Percentiles rank a stretch among this genome's conserved stretches.
Evolutionary conservation across 2,329 filamentous ascomycete genomes (phyloP).

Genomic region (Xylariomycetidae sp.): DNA sequence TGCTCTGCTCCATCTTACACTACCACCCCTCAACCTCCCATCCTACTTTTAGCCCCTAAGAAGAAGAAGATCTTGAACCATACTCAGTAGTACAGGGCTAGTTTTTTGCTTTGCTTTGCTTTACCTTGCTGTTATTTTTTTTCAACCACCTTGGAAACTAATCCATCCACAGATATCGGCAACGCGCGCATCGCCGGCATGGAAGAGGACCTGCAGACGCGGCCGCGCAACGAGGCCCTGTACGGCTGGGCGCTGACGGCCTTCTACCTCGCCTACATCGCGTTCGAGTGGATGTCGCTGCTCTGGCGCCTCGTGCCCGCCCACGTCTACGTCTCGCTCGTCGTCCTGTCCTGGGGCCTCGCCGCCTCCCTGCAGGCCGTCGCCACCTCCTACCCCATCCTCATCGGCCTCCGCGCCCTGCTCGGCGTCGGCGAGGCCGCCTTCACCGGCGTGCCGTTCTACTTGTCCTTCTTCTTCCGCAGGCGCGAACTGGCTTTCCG

Average conservation of each 20-base stretch:
- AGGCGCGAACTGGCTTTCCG: constrained; percentile 74
- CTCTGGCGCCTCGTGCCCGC: constrained; percentile 57
- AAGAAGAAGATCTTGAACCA: no score
- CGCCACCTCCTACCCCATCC: constrained; percentile 57
- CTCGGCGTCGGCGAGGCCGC: constrained; percentile 62
- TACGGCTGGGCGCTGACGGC: constrained; percentile 58
- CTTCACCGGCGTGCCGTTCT: constrained; percentile 60
- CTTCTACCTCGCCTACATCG: constrained; percentile 61
- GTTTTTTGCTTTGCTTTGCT: no score
- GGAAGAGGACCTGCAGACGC: constrained; percentile 54
- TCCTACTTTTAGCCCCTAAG: no score
- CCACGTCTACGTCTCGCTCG: constrained; percentile 48
- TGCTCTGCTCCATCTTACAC: no score
- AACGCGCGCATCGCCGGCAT: constrained; percentile 62
- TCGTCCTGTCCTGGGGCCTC: constrained; percentile 76
- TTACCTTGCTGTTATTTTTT: no score
- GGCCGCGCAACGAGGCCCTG: constrained; percentile 39
- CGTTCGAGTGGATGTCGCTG: constrained; percentile 61
- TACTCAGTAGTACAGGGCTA: no score
- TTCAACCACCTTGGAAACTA: no score
- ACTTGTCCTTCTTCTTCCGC: constrained; percentile 61
- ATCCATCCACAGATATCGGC: no score
- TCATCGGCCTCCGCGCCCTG: constrained; percentile 51
- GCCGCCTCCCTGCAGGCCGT: constrained; percentile 69
- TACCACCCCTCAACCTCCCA: no score